phyloP scores from a whole-genome alignment of 371 early-diverging fungal species.

The Mortierella sp. region DNA sequence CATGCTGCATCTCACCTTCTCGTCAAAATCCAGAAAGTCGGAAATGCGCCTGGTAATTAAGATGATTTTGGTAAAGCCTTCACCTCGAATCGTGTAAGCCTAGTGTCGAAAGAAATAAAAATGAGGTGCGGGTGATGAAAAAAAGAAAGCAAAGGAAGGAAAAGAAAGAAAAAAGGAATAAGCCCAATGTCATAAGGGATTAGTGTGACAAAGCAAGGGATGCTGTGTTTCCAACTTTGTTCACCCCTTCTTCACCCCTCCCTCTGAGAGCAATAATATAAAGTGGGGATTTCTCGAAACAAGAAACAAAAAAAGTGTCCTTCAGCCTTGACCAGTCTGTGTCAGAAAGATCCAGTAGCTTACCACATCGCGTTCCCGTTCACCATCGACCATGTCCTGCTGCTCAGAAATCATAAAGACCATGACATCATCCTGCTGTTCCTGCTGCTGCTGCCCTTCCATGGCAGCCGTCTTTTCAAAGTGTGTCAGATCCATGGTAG shows the following conservation, averaged over 20 bases:
- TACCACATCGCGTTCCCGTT: constrained; percentile 55
- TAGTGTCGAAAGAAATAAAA: constrained; percentile 14
- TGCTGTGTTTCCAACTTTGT: neutral
- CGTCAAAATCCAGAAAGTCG: constrained; percentile 73
- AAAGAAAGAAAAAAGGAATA: neutral
- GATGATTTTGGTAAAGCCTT: constrained; percentile 62
- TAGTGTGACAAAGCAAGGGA: constrained; percentile 5
- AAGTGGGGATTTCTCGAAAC: neutral
- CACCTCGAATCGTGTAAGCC: constrained; percentile 71
- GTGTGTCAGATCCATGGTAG: constrained; percentile 35
- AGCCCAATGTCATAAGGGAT: neutral
- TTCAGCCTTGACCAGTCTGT: neutral
- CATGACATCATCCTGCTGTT: constrained; percentile 21
- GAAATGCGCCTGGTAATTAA: constrained; percentile 69
- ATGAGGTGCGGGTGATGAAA: neutral
- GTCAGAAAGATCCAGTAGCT: neutral
- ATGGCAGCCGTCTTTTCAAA: constrained; percentile 21
- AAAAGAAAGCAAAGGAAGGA: neutral
- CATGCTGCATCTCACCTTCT: constrained; percentile 58
- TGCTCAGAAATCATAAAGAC: constrained; percentile 46
- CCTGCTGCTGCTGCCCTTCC: constrained; percentile 13
- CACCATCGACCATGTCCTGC: constrained; percentile 27
- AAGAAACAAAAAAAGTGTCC: too few species aligned
- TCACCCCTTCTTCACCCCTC: neutral
- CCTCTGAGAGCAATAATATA: neutral